These are phyloP conservation scores for Aurifilum marmelostoma DNA, from an alignment of 2,329 filamentous ascomycete genomes.

Conservation along the genomic window DNA sequence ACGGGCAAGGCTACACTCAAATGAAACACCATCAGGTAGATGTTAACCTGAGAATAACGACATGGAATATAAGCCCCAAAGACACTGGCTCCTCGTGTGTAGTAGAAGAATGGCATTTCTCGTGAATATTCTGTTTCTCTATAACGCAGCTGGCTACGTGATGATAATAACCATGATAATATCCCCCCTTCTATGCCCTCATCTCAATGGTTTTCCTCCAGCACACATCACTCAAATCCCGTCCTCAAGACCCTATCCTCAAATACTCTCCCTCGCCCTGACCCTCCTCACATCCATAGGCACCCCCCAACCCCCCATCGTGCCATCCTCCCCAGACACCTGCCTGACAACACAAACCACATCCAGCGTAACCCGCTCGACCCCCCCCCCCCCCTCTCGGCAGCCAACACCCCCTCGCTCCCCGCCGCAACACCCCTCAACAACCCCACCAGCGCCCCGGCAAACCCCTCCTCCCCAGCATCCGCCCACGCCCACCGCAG, in stretches of 20 bases:
- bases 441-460: background rate
- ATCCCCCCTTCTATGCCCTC: background rate
- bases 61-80: background rate
- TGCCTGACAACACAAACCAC: conserved; percentile 2
- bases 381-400: background rate
- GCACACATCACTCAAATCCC: background rate
- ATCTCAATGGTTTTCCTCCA: background rate
- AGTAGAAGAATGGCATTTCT: background rate
- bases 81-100: background rate
- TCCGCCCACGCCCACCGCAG: conserved; percentile 9
- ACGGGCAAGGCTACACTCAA: background rate
- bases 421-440: background rate
- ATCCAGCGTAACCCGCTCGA: conserved; percentile 1
- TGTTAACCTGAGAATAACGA: background rate
- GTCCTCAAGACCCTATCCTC: background rate
- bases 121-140: background rate
- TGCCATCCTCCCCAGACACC: background rate
- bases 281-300: conserved; percentile 11
- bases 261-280: background rate
- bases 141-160: background rate
- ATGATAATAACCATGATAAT: background rate
- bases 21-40: background rate
- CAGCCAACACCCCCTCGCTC: background rate
- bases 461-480: background rate
- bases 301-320: background rate